These are phyloP conservation scores for Neofusicoccum laricinum DNA, from an alignment of 2,329 filamentous ascomycete genomes.

Conservation along the genomic window DNA sequence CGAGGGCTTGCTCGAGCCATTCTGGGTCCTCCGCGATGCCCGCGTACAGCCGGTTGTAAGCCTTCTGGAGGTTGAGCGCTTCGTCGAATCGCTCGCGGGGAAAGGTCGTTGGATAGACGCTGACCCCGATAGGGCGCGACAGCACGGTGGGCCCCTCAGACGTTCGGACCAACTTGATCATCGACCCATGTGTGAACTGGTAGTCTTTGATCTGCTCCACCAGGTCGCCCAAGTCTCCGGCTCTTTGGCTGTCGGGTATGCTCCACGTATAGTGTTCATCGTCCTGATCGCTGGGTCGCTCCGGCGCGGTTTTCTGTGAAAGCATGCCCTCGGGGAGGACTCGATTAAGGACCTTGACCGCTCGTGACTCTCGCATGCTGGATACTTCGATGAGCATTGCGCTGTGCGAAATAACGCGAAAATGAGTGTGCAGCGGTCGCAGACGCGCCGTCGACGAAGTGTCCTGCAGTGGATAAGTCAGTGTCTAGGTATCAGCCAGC, in stretches of 20 bases:
- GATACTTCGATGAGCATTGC: not conserved
- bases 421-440: not conserved
- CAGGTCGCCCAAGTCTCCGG: not conserved
- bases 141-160: conserved; percentile 26
- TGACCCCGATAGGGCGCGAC: conserved; percentile 52
- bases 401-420: not conserved
- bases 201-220: conserved; percentile 38
- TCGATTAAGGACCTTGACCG: not conserved
- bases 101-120: conserved; percentile 89
- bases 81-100: conserved; percentile 79
- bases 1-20: conserved; percentile 67
- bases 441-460: not conserved
- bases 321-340: not conserved
- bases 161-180: conserved; percentile 34
- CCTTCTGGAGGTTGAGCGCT: conserved; percentile 70
- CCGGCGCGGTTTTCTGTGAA: not conserved
- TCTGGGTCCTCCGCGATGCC: conserved; percentile 80
- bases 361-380: not conserved
- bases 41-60: conserved; percentile 92
- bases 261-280: not conserved
- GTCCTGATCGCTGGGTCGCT: not conserved
- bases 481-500: not conserved
- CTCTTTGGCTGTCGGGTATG: not conserved
- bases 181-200: conserved; percentile 41
- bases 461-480: not conserved